Evolutionary conservation across 2,329 filamentous ascomycete species (phyloP), one percentile per base, ranked within the genome.

Genomic region (Cladosporium sp.): DNA sequence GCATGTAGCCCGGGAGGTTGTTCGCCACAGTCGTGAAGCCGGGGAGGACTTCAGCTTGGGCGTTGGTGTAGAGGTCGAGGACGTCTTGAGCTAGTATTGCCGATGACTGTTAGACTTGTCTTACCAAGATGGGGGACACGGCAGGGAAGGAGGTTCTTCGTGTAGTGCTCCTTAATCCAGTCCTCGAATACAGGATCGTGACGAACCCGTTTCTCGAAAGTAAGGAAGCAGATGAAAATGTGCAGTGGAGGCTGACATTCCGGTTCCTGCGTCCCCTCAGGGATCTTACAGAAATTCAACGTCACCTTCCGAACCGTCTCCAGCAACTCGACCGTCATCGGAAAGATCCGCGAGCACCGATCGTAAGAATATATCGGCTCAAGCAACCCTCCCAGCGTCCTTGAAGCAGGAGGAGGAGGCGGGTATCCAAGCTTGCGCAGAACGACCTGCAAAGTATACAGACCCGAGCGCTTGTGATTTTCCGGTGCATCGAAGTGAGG

Each of bases 131-230:
- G 15, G 18, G 22, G n/a, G n/a, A 39, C 7, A 20, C 11, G 8
- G 13, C 9, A 19, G 8, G 3, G n/a, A 4, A 12, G 9, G 12
- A 20, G n/a, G 2, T 50, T 43, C 48, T 17, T 9, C n/a, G 20
- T 47, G 40, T 55, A 55, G 22, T 44, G 50, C 11, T 32, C 8
- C 17, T 42, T 30, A 27, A 55, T 52, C 53, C 53, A 55, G 4
- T 7, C n/a, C 9, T 29, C 17, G 18, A 53, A 50, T 1, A 47
- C 13, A 1, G 41, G 27, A 18, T 53, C 44, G 13, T 18, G 17
- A 2, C 13, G 12, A 8, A 12, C 27, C 2, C 53, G 45, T 30
- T 55, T 53, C 9, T 53, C 15, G 17, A 53, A 43, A 2, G 40
- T 50, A 3, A 52, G 37, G n/a, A 47, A 50, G 11, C 24, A 5